phyloP scores from a whole-genome alignment of 2,329 filamentous ascomycete genomes.

The Rutstroemia sydowiana region DNA sequence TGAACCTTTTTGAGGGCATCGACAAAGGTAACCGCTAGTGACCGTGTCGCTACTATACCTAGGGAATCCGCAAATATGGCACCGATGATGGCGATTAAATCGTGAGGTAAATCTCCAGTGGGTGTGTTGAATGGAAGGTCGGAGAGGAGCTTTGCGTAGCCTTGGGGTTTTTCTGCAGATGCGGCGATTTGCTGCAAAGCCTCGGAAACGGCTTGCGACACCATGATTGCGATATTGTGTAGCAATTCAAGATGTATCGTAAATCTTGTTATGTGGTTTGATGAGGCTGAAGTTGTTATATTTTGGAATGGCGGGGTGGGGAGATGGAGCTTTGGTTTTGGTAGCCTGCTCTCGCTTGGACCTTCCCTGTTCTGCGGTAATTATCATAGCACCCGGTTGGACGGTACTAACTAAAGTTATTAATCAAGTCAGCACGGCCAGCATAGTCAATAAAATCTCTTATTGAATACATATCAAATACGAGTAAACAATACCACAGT shows the following conservation, averaged over 20 bases:
- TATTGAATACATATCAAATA: too few relatives aligned
- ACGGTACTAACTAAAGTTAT: too few relatives aligned
- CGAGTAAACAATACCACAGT: too few relatives aligned
- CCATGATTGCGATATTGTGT: constrained; percentile 18
- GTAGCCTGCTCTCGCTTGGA: neutral
- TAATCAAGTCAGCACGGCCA: too few relatives aligned
- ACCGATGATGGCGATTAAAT: constrained; percentile 28
- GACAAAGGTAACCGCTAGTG: constrained; percentile 46
- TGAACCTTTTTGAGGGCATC: constrained; percentile 52
- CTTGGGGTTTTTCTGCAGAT: constrained; percentile 36
- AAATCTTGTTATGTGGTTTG: neutral
- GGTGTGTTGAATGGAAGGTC: constrained; percentile 29
- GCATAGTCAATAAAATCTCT: too few relatives aligned
- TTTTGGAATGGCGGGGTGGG: neutral
- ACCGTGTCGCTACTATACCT: constrained; percentile 29
- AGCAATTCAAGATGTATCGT: neutral
- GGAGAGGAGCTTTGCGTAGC: constrained; percentile 41
- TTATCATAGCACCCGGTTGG: too few relatives aligned
- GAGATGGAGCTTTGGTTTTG: too few relatives aligned
- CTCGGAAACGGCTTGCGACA: constrained; percentile 35
- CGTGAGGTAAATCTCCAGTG: constrained; percentile 16
- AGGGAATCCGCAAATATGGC: constrained; percentile 28
- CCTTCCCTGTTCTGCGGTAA: too few relatives aligned
- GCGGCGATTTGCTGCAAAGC: constrained; percentile 38
- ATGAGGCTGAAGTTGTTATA: neutral